A percentile compares a stretch with the other conserved stretches of the same genome.
These are phyloP conservation scores for Lolium multiflorum DNA, from an alignment of 176 grass and related monocot genomes.

Conservation along the genomic window DNA sequence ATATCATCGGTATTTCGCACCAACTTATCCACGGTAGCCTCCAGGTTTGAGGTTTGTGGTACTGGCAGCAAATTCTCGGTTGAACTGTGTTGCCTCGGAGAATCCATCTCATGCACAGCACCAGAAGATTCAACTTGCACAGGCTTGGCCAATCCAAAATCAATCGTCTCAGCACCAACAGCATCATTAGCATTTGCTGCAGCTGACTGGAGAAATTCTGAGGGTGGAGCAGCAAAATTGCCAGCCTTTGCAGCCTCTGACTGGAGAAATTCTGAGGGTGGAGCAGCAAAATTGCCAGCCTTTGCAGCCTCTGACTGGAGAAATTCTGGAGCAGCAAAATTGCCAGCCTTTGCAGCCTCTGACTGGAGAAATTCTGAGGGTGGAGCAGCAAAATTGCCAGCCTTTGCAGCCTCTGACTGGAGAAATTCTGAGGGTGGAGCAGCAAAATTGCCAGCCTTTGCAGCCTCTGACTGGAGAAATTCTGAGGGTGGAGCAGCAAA, in stretches of 20 bases:
- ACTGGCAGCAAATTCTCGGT: constrained; percentile 25
- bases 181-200: constrained; percentile 50
- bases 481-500: constrained; percentile 44
- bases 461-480: constrained; percentile 33
- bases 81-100: constrained; percentile 31
- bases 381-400: constrained; percentile 54
- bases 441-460: constrained; percentile 57
- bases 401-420: constrained; percentile 44
- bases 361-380: constrained; percentile 42
- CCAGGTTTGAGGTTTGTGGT: constrained; percentile 37
- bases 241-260: constrained; percentile 47
- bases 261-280: constrained; percentile 42
- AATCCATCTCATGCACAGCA: constrained; percentile 32
- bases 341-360: constrained; percentile 49
- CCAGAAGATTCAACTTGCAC: constrained; percentile 52
- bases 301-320: constrained; percentile 44
- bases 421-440: constrained; percentile 45
- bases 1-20: constrained; percentile 31
- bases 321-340: constrained; percentile 50
- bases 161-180: constrained; percentile 27
- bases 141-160: constrained; percentile 27
- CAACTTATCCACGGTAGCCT: constrained; percentile 31
- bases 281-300: constrained; percentile 53
- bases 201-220: constrained; percentile 40
- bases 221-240: constrained; percentile 50